Percentiles rank a stretch among this genome's conserved stretches.
Evolutionary conservation across 495 filamentous ascomycete species (phyloP).

Genomic region (Trypethelium eluteriae): DNA sequence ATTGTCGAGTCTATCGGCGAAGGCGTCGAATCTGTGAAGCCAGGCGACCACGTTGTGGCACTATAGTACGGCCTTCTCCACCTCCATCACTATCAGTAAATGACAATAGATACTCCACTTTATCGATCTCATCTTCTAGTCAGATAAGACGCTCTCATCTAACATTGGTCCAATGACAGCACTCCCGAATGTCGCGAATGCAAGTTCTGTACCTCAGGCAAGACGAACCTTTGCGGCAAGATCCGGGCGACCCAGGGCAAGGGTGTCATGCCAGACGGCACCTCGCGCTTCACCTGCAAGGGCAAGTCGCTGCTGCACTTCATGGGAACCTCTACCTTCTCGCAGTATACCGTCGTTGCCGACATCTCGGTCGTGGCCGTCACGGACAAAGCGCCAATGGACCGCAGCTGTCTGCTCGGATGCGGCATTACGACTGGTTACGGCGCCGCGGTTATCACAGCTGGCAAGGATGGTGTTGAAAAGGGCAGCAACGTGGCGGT

Average conservation of each 20-base stretch:
- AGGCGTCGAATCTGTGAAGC: constrained; percentile 87
- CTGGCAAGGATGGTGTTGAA: constrained; percentile 60
- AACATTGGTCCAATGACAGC: constrained; percentile 38
- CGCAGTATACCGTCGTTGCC: constrained; percentile 96
- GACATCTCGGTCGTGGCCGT: constrained; percentile 97
- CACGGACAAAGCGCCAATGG: constrained; percentile 84
- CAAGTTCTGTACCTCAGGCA: constrained; percentile 99
- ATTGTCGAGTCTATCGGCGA: constrained; percentile 95
- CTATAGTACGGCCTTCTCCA: constrained; percentile 64
- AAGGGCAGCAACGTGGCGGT: constrained; percentile 84
- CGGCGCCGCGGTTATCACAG: constrained; percentile 88
- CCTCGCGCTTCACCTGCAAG: constrained; percentile 87
- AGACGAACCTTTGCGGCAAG: constrained; percentile 99
- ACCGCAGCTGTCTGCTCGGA: constrained; percentile 88
- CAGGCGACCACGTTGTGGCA: constrained; percentile 86
- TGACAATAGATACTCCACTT: no score
- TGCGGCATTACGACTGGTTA: constrained; percentile 99
- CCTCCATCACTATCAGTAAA: no score
- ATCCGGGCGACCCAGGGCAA: constrained; percentile 93
- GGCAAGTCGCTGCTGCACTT: constrained; percentile 94
- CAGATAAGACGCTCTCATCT: constrained; percentile 12
- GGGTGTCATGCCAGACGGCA: constrained; percentile 97
- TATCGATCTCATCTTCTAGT: neutral
- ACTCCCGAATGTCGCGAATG: constrained; percentile 95
- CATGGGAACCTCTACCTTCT: constrained; percentile 98